phyloP scores from a whole-genome alignment of 495 filamentous ascomycete genomes.

The Baudoinia panamericana region DNA sequence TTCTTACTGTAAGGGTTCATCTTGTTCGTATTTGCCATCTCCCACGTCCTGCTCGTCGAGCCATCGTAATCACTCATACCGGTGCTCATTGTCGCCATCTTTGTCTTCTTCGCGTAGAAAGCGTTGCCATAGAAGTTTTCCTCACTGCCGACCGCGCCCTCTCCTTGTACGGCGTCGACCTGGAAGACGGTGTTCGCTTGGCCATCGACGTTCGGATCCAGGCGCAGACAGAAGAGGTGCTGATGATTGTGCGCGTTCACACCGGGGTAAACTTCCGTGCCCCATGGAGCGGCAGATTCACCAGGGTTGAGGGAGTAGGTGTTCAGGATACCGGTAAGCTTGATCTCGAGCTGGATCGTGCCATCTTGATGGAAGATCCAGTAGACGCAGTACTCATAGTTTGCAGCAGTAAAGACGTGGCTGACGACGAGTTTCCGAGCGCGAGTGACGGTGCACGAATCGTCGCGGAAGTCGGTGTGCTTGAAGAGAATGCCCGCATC shows the following conservation, averaged over 20 bases:
- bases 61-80: slow-evolving; percentile 73
- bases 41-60: slow-evolving; percentile 70
- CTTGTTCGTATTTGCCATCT: slow-evolving; percentile 75
- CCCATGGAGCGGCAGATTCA: slow-evolving; percentile 80
- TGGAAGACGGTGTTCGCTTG: slow-evolving; percentile 76
- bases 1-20: slow-evolving; percentile 77
- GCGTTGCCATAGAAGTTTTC: slow-evolving; percentile 90
- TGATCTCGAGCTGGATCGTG: slow-evolving; percentile 87
- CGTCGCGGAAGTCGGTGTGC: slow-evolving; percentile 89
- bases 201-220: slow-evolving; percentile 85
- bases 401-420: slow-evolving; percentile 90
- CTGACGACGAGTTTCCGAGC: slow-evolving; percentile 79
- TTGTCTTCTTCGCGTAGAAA: slow-evolving; percentile 84
- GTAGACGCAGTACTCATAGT: slow-evolving; percentile 93
- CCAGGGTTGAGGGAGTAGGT: slow-evolving; percentile 76
- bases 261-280: slow-evolving; percentile 83
- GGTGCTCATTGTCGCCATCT: slow-evolving; percentile 59
- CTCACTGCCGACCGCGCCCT: slow-evolving; percentile 57
- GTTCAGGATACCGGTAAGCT: slow-evolving; percentile 89
- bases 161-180: slow-evolving; percentile 53
- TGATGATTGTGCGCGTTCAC: slow-evolving; percentile 84
- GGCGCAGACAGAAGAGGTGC: slow-evolving; percentile 84
- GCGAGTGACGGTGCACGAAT: slow-evolving; percentile 73
- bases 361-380: slow-evolving; percentile 94
- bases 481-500: slow-evolving; percentile 91